These are phyloP conservation scores for Trypanosoma conorhini DNA, from an alignment of 208 protist species.

Conservation along the genomic window DNA sequence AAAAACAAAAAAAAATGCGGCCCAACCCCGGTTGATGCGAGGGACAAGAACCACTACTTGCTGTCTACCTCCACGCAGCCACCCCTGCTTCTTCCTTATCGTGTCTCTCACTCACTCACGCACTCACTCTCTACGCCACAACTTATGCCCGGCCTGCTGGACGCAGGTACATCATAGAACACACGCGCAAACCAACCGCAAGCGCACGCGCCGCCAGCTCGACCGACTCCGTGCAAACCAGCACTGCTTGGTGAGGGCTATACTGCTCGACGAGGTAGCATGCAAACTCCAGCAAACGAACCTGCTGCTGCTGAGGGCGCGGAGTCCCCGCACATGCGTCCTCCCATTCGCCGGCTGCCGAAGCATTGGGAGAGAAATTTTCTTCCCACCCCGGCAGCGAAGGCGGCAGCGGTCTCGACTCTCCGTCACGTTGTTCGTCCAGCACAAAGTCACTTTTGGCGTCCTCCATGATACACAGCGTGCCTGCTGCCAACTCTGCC, in stretches of 20 bases:
- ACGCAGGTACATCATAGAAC: conserved; percentile 37
- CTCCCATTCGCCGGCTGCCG: neutral
- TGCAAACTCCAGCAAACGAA: conserved; percentile 9
- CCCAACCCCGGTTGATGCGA: neutral
- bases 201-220: conserved; percentile 68
- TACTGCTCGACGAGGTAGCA: conserved; percentile 21
- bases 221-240: conserved; percentile 70
- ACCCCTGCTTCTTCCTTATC: neutral
- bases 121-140: neutral
- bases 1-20: neutral
- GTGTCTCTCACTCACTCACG: neutral
- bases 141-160: neutral
- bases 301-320: neutral
- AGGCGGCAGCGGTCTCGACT: conserved; percentile 41
- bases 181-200: conserved; percentile 57
- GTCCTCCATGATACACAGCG: conserved; percentile 50
- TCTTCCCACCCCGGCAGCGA: conserved; percentile 38
- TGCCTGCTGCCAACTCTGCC: conserved; percentile 46
- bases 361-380: conserved; percentile 34
- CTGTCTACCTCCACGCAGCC: neutral
- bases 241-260: conserved; percentile 16
- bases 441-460: conserved; percentile 60
- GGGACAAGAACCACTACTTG: neutral
- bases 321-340: no score
- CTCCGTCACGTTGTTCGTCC: conserved; percentile 60